Base-by-base conservation (phyloP, 2,329 filamentous ascomycete genomes). In the Alternaria sp. region DNA sequence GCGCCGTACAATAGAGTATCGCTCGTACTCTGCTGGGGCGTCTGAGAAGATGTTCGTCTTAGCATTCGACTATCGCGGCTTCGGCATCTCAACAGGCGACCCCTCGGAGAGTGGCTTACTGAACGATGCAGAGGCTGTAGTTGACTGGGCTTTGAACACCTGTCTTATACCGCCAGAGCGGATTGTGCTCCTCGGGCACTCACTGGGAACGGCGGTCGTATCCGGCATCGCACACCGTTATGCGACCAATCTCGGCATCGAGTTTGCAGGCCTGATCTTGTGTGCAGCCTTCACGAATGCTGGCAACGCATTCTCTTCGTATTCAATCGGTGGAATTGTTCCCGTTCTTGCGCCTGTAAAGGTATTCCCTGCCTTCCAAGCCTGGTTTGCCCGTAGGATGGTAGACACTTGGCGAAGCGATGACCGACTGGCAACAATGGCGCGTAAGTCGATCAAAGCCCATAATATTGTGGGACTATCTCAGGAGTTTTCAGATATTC, bases 31-130 rank as follows among this genome's bases (percentile, higher is more conserved):
- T 2, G 87, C 91, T 53, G 87, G 89, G 5, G 75, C 83, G 0
- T 78, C 74, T 16, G 75, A 76, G 16, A 84, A 86, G 58, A 86
- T 94, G 57, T 78, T 76, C 72, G 87, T 97, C 25, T 82, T 97
- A 14, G 86, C 92, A n/a, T 89, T 97, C 66, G 94, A 97, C 81
- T 97, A 97, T 77, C 90, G 94, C 30, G 94, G 94, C 2, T 98
- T 93, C 69, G 94, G 94, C 2, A 85, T 87, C 48, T 96, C 92
- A 6, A 92, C 89, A 0, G 94, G 94, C 11, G 81, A 81, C 2
- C 94, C 94, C 0, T 90, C 89, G 0, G 94, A 98, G 79, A 80
- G 85, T 40, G 94, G 94, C 0, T 81, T 97, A 4, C 90, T 97
- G 54, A 87, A 86, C 11, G 94, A 98, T 74, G 93, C 90, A 16